Conservation (phyloP, 2,329 filamentous ascomycete genomes). For the Xylaria sp. region DNA sequence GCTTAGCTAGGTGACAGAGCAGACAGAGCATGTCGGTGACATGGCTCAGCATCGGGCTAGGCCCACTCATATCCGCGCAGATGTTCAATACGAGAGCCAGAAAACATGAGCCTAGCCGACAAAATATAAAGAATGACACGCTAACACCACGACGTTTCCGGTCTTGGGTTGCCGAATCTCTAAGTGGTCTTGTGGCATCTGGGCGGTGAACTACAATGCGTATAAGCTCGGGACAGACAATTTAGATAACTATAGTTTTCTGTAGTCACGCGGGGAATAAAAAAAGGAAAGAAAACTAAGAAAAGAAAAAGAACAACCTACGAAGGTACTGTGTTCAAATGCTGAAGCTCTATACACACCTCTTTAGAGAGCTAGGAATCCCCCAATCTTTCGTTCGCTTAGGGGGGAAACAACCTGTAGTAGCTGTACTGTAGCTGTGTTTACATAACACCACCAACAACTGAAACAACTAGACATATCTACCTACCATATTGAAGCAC, state of each 20-base stretch:
- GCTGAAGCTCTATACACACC: background rate
- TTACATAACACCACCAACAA: slow-evolving; percentile 17
- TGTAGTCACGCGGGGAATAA: background rate
- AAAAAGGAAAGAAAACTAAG: no score
- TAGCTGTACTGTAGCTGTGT: background rate
- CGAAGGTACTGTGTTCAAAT: background rate
- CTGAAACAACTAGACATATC: background rate
- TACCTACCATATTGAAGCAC: background rate
- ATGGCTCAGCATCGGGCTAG: slow-evolving; percentile 1
- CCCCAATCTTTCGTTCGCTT: slow-evolving; percentile 4
- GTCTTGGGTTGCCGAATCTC: slow-evolving; percentile 1
- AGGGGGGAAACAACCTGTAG: background rate
- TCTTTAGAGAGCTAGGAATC: background rate
- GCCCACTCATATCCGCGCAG: slow-evolving; percentile 24
- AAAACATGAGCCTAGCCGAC: slow-evolving; percentile 9
- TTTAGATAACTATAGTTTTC: background rate
- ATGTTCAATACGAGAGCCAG: slow-evolving; percentile 29
- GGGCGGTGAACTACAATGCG: slow-evolving; percentile 11
- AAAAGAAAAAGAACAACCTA: background rate
- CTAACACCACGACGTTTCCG: slow-evolving; percentile 15
- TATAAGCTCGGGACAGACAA: background rate
- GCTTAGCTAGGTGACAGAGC: slow-evolving; percentile 29
- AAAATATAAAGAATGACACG: background rate
- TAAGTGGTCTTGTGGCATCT: slow-evolving; percentile 3
- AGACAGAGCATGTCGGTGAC: background rate